These are phyloP conservation scores for Solanum hybrid DNA, from an alignment of 305 asterid species.

Conservation along the genomic window DNA sequence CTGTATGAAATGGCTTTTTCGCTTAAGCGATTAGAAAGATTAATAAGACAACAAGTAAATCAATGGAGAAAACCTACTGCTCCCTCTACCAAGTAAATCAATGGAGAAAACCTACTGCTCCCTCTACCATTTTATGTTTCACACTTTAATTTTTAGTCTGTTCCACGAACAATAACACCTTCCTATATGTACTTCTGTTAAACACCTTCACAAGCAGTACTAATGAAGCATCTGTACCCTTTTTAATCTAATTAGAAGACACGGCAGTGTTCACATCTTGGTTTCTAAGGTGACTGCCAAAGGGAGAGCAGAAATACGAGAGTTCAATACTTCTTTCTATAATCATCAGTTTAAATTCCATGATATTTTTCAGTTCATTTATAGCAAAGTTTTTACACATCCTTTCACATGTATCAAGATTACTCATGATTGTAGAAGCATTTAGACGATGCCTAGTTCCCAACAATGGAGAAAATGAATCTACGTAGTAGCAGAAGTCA, in stretches of 20 bases:
- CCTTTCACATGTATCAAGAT: neutral
- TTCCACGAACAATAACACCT: neutral
- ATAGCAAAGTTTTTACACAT: neutral
- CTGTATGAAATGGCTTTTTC: neutral
- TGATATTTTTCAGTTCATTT: neutral
- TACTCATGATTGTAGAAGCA: neutral
- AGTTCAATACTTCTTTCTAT: neutral
- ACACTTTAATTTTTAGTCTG: neutral
- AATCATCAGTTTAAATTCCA: neutral
- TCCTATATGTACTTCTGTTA: neutral
- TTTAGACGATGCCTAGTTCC: neutral
- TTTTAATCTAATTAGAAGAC: neutral
- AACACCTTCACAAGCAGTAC: neutral
- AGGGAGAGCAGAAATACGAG: neutral
- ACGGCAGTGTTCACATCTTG: neutral
- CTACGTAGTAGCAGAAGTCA: neutral
- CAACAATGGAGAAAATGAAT: neutral
- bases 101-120: neutral
- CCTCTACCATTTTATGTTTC: neutral
- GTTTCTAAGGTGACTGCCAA: neutral
- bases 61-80: neutral
- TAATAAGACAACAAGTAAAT: neutral
- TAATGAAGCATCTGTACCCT: neutral
- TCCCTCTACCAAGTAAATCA: neutral
- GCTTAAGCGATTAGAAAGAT: neutral